These are phyloP conservation scores for Phytophthora foliorum DNA, from an alignment of 352 stramenopile species.

Conservation along the genomic window DNA sequence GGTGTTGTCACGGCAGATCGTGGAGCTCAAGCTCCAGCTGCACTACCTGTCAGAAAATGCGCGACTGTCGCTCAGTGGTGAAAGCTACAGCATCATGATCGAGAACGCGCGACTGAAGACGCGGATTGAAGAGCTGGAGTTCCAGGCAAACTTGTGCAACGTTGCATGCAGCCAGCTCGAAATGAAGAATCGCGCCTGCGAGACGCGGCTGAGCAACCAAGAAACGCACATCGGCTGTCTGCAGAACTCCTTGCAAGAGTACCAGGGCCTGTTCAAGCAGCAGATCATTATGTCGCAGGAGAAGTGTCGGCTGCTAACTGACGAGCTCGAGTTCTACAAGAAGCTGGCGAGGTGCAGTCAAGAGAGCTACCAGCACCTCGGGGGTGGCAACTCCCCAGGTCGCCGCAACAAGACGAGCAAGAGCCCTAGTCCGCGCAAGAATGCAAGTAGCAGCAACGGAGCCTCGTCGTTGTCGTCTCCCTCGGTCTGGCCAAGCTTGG, in stretches of 20 bases:
- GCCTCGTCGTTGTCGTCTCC: conserved; percentile 12
- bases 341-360: conserved; percentile 73
- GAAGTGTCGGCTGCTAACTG: conserved; percentile 76
- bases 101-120: conserved; percentile 81
- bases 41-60: conserved; percentile 78
- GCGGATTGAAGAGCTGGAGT: conserved; percentile 77
- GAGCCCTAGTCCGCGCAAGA: conserved; percentile 37
- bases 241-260: conserved; percentile 82
- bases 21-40: conserved; percentile 82
- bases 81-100: conserved; percentile 69
- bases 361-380: conserved; percentile 44
- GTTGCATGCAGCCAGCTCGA: conserved; percentile 70
- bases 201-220: conserved; percentile 77
- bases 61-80: conserved; percentile 63
- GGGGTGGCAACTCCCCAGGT: conserved; percentile 25
- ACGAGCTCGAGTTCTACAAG: conserved; percentile 89
- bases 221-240: conserved; percentile 80
- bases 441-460: conserved; percentile 7
- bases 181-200: conserved; percentile 75
- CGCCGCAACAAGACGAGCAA: conserved; percentile 35
- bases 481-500: conserved; percentile 26
- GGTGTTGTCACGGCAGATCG: conserved; percentile 69
- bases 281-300: conserved; percentile 88
- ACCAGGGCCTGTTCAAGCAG: conserved; percentile 84
- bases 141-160: conserved; percentile 69